Base-by-base conservation (phyloP, 2,329 filamentous ascomycete genomes). In the Chaetoscypha palmicola region DNA sequence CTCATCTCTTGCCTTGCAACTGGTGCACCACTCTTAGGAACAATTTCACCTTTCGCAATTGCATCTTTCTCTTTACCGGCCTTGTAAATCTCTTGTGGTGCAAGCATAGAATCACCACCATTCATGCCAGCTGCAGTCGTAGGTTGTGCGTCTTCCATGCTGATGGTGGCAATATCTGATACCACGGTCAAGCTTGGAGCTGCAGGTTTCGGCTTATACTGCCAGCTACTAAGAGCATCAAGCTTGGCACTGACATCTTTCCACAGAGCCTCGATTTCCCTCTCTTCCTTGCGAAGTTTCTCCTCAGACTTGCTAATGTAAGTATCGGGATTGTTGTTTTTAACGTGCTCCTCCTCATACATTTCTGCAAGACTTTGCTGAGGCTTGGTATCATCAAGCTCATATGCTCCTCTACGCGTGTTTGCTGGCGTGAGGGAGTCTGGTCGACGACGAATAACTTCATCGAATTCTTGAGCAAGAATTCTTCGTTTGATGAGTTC, bases 121-220 rank as follows among this genome's bases (percentile, higher is more conserved):
- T 73, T 72, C 46, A 89, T 78, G 32, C 84, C 86, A 58, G 82
- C 81, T 33, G 86, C 85, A 1, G 83, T 87, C 12, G 84, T 83
- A 5, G 92, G 91, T 57, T 94, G 84, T 1, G 89, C 91, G 61
- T 98, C 92, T 69, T 98, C 92, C 85, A 97, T 94, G 54, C 78
- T 76, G 52, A 97, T 82, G 3, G 86, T 88, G n/a, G 90, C 87
- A 3, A 92, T 86, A 65, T 97, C 91, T 20, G 87, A 77, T 24
- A 96, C 83, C 43, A 96, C 85, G 33, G 86, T 90, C 50, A 98
- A 77, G 35, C 79, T 78, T n/a, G 87, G 79, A 40, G 83, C 83
- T 2, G 83, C 76, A 9, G 86, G 82, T 68, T 90, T 94, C 42
- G 92, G 92, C 65, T 87, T 90, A 76, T 95, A 96, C 68, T 96